Percentiles rank a stretch among this genome's conserved stretches.
phyloP scores from a whole-genome alignment of 2,329 filamentous ascomycete genomes.

The Xylariaceae sp. region DNA sequence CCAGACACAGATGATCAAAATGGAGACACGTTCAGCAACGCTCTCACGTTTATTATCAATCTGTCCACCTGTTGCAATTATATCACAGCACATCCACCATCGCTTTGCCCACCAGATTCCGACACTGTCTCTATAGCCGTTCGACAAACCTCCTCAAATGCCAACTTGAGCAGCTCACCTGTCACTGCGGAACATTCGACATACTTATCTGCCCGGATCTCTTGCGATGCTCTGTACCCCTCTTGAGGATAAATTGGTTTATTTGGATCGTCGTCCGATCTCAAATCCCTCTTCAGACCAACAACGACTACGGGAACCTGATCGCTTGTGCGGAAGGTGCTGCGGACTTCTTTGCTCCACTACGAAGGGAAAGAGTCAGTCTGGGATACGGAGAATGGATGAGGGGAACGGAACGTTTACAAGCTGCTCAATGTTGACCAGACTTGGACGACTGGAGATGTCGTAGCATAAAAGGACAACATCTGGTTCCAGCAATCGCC shows the following conservation, averaged over 20 bases:
- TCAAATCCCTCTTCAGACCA: slow-evolving; percentile 60
- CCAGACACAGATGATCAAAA: background rate
- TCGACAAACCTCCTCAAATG: slow-evolving; percentile 59
- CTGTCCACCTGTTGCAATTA: slow-evolving; percentile 10
- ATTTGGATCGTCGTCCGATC: slow-evolving; percentile 57
- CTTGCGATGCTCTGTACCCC: slow-evolving; percentile 54
- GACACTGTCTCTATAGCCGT: slow-evolving; percentile 51
- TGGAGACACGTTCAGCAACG: background rate
- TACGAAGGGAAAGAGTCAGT: slow-evolving; percentile 27
- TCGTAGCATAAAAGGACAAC: slow-evolving; percentile 61
- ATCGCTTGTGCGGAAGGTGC: slow-evolving; percentile 46
- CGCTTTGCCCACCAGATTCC: slow-evolving; percentile 49
- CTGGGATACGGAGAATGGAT: background rate
- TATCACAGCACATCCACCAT: slow-evolving; percentile 46
- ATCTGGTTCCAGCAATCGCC: slow-evolving; percentile 57
- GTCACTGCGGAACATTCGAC: slow-evolving; percentile 62
- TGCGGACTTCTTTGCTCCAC: slow-evolving; percentile 58
- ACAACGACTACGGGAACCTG: slow-evolving; percentile 54
- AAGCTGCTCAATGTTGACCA: slow-evolving; percentile 56
- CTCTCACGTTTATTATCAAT: background rate
- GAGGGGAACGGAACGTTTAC: slow-evolving; percentile 37
- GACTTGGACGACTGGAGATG: slow-evolving; percentile 55
- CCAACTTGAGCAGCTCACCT: slow-evolving; percentile 55
- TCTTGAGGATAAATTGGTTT: slow-evolving; percentile 62
- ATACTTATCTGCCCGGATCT: slow-evolving; percentile 60